Percentiles rank a stretch among this genome's conserved stretches.
These are phyloP conservation scores for Fusarium sp. DNA, from an alignment of 2,329 filamentous ascomycete genomes.

Conservation along the genomic window DNA sequence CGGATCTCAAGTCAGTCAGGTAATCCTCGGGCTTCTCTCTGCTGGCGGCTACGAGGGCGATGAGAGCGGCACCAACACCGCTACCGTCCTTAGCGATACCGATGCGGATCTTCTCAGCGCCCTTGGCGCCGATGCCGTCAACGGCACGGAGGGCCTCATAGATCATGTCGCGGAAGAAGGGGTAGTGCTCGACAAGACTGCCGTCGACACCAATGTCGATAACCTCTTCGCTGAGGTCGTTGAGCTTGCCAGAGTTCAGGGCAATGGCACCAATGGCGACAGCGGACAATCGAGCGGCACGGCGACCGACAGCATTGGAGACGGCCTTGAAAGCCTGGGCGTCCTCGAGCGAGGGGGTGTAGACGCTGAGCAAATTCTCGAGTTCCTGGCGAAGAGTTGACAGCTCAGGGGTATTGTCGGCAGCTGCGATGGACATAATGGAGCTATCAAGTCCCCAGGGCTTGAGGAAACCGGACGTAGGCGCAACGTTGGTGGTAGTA, in stretches of 20 bases:
- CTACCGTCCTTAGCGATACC: conserved; percentile 98
- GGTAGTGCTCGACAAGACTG: conserved; percentile 95
- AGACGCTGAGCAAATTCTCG: conserved; percentile 81
- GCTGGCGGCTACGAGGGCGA: conserved; percentile 87
- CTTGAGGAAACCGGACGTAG: conserved; percentile 77
- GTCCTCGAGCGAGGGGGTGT: conserved; percentile 84
- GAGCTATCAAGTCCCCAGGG: conserved; percentile 94
- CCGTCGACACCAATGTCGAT: conserved; percentile 95
- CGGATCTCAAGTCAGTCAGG: conserved; percentile 59
- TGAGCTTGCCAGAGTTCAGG: conserved; percentile 82
- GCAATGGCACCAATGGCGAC: conserved; percentile 90
- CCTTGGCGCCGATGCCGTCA: conserved; percentile 81
- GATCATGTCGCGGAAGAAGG: conserved; percentile 90
- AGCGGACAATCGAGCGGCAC: conserved; percentile 88
- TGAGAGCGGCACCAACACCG: conserved; percentile 86
- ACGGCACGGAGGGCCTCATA: conserved; percentile 84
- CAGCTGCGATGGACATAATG: conserved; percentile 88
- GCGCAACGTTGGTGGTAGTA: conserved; percentile 78
- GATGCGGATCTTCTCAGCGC: conserved; percentile 90
- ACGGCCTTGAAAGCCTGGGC: conserved; percentile 90
- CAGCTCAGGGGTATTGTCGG: conserved; percentile 81
- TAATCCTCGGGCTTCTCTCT: conserved; percentile 69
- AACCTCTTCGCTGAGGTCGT: conserved; percentile 75
- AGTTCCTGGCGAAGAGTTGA: conserved; percentile 83
- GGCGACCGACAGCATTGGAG: conserved; percentile 86